Evolutionary conservation across 2,329 filamentous ascomycete genomes (phyloP).

Genomic region (Clonostachys rhizophaga): DNA sequence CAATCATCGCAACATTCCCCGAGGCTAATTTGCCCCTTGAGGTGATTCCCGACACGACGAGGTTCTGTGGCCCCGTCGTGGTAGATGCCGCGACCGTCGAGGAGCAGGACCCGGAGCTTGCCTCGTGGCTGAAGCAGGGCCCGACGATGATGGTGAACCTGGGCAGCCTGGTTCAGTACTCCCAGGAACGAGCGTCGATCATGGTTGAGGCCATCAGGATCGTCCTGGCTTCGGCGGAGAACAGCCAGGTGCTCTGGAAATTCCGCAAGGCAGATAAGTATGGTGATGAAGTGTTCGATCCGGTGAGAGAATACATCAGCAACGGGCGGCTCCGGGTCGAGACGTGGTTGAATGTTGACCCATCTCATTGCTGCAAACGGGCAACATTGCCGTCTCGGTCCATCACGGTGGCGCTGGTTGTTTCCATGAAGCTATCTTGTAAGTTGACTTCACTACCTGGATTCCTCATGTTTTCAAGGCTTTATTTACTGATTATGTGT

Average conservation of each 20-base stretch:
- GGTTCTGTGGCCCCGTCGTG: conserved; percentile 12
- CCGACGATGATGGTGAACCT: conserved; percentile 18
- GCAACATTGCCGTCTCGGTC: conserved; percentile 23
- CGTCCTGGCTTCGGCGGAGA: conserved; percentile 5
- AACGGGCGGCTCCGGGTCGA: conserved; percentile 13
- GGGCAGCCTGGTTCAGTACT: conserved; percentile 11
- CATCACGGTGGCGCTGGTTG: conserved; percentile 34
- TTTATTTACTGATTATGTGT: background rate
- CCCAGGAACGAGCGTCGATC: conserved; percentile 4
- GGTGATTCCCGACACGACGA: conserved; percentile 10
- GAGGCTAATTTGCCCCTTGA: conserved; percentile 15
- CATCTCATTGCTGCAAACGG: conserved; percentile 23
- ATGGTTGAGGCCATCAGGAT: conserved; percentile 12
- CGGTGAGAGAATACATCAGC: conserved; percentile 5
- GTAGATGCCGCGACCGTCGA: conserved; percentile 7
- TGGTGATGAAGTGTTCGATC: conserved; percentile 3
- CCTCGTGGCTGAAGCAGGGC: conserved; percentile 9
- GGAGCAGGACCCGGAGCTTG: conserved; percentile 16
- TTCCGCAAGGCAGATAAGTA: conserved; percentile 3
- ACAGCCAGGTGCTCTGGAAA: conserved; percentile 20
- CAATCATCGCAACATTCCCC: conserved; percentile 14
- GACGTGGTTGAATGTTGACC: conserved; percentile 22
- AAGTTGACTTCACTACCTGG: conserved; percentile 7
- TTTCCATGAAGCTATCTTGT: conserved; percentile 38
- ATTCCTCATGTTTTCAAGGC: background rate